Evolutionary conservation across 139 green algal species (phyloP), one percentile per base, ranked within the genome.

Genomic region (Micromonas commoda): DNA sequence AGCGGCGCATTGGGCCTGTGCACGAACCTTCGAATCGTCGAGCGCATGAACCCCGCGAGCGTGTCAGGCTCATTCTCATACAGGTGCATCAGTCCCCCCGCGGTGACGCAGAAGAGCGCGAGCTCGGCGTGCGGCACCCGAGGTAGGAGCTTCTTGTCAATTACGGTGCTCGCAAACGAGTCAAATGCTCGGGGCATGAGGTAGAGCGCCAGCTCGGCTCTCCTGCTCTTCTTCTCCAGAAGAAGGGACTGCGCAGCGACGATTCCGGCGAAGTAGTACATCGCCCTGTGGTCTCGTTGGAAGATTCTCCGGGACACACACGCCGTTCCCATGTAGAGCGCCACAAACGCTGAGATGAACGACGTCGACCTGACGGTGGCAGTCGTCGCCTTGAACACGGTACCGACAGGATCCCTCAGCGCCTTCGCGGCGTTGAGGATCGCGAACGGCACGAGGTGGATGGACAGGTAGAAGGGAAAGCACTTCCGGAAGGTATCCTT

Each of bases 21-120:
- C 60, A 68, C 60, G 24, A 68, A 32, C n/a, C 60, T 68, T 13
- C 60, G 24, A 19, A 68, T 35, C n/a, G 26, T 32, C 19, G 5
- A 5, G 60, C 60, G 60, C 16, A 68, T 19, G 5, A 68, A 32
- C 60, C 24, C 24, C 24, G 60, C 65, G 65, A 73, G 31, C 65
- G 65, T 52, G 24, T 73, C 65, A 20, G 65, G 65, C 65, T 73
- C 65, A 16, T 73, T 23, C 65, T 73, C 65, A 29, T 73, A 52
- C 65, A 73, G 20, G 24, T 26, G 19, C 65, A 73, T 73, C 65
- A 52, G 31, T 6, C 31, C 29, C 31, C 13, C 65, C 5, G 5
- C 51, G 20, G 24, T 16, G 16, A 45, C 19, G 65, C 4, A 13
- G 65, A 73, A 73, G 13, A 73, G 20, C 20, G 20, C 19, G 16